Evolutionary conservation across 2,329 filamentous ascomycete species (phyloP).

Genomic region (Tolypocladium ophioglossoides): DNA sequence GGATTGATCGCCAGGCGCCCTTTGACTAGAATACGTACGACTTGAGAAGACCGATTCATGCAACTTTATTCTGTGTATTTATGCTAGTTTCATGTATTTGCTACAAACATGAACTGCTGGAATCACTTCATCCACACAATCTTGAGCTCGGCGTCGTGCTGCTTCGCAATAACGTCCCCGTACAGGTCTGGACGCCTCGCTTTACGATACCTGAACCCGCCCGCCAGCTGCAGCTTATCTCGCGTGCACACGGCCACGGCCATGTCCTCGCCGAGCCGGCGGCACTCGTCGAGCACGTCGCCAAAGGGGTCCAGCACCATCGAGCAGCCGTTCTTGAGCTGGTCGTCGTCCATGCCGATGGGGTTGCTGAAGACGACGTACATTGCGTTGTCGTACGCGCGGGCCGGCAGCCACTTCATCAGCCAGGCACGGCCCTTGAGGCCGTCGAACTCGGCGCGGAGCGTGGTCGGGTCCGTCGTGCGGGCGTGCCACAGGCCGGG

Average conservation of each 20-base stretch:
- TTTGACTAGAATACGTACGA: no score
- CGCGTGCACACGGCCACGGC: constrained; percentile 7
- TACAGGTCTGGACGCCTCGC: constrained; percentile 8
- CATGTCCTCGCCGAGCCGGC: constrained; percentile 6
- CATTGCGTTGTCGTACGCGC: constrained; percentile 9
- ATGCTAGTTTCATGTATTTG: background rate
- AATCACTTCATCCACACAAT: constrained; percentile 6
- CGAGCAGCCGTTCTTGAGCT: constrained; percentile 10
- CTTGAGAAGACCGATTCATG: no score
- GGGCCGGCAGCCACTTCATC: constrained; percentile 10
- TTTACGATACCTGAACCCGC: constrained; percentile 6
- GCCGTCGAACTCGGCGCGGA: constrained; percentile 9
- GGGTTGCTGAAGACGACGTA: constrained; percentile 11
- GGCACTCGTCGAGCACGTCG: constrained; percentile 8
- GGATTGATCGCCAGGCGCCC: no score
- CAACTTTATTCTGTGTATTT: background rate
- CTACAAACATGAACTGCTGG: background rate
- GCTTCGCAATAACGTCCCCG: constrained; percentile 3
- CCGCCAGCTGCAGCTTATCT: constrained; percentile 7
- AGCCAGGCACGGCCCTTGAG: constrained; percentile 9
- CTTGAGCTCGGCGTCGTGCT: constrained; percentile 5
- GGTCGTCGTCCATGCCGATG: constrained; percentile 8
- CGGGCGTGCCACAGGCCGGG: constrained; percentile 2
- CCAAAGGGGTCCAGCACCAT: constrained; percentile 9
- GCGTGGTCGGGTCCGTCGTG: constrained; percentile 6